A percentile compares a stretch with the other conserved stretches of the same genome.
phyloP scores from a whole-genome alignment of 2,329 filamentous ascomycete species.

The Amesomyces nigricolor region DNA sequence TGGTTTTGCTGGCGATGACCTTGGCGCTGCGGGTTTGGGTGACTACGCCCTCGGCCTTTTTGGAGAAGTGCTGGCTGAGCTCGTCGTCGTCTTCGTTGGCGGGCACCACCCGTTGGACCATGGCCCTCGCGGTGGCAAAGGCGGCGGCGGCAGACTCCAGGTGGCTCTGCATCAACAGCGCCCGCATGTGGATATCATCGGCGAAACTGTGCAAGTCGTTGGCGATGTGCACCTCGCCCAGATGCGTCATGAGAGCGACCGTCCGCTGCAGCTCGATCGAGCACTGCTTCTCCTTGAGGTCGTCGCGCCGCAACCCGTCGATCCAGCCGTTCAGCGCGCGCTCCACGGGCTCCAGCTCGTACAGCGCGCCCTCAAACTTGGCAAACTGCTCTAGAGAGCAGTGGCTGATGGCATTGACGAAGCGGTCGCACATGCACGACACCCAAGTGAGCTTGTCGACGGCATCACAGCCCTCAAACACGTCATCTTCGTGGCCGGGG shows the following conservation, averaged over 20 bases:
- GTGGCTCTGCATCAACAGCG: slow-evolving; percentile 70
- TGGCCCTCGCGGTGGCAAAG: slow-evolving; percentile 55
- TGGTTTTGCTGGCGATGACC: slow-evolving; percentile 73
- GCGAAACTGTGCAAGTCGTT: slow-evolving; percentile 66
- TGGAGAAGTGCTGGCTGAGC: slow-evolving; percentile 58
- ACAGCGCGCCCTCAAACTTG: slow-evolving; percentile 70
- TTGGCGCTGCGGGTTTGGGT: slow-evolving; percentile 76
- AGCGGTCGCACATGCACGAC: slow-evolving; percentile 73
- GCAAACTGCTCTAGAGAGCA: slow-evolving; percentile 75
- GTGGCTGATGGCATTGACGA: slow-evolving; percentile 71
- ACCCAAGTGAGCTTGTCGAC: slow-evolving; percentile 84
- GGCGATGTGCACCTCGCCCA: slow-evolving; percentile 73
- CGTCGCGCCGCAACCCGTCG: slow-evolving; percentile 74
- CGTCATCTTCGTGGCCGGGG: slow-evolving; percentile 68
- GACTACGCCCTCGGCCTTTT: slow-evolving; percentile 65
- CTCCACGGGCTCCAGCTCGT: slow-evolving; percentile 89
- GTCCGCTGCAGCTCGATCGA: slow-evolving; percentile 76
- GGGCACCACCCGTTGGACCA: slow-evolving; percentile 63
- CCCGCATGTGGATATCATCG: slow-evolving; percentile 72
- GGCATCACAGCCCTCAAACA: slow-evolving; percentile 74
- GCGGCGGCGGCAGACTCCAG: slow-evolving; percentile 70
- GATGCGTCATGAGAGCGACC: slow-evolving; percentile 79
- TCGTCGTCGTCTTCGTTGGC: slow-evolving; percentile 58
- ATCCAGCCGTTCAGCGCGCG: slow-evolving; percentile 83
- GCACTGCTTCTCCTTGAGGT: slow-evolving; percentile 78